A percentile compares a stretch with the other conserved stretches of the same genome.
phyloP scores from a whole-genome alignment of 345 rosid species.

The Moringa oleifera region DNA sequence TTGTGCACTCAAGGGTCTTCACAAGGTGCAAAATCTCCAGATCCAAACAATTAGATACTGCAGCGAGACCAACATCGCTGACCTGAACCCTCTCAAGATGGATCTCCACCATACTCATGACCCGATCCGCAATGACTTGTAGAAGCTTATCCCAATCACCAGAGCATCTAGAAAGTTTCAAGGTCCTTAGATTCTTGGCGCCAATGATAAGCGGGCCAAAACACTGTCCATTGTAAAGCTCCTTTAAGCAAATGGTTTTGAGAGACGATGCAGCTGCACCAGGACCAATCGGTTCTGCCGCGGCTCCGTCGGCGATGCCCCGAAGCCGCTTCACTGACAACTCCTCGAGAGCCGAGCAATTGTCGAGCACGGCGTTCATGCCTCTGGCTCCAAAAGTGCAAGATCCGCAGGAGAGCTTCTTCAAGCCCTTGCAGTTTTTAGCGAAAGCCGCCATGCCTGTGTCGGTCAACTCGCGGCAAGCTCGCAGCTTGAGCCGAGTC shows the following conservation, averaged over 20 bases:
- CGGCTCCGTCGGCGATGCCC: constrained; percentile 46
- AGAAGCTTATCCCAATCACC: constrained; percentile 73
- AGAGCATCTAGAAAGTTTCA: constrained; percentile 78
- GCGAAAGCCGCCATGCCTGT: constrained; percentile 64
- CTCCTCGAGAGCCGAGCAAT: constrained; percentile 65
- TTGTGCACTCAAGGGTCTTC: constrained; percentile 65
- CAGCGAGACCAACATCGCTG: constrained; percentile 48
- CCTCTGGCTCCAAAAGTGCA: constrained; percentile 81
- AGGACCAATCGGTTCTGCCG: constrained; percentile 53
- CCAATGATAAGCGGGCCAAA: constrained; percentile 63
- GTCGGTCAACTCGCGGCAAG: constrained; percentile 73
- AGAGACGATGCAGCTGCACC: constrained; percentile 54
- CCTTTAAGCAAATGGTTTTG: constrained; percentile 65
- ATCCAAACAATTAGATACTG: constrained; percentile 49
- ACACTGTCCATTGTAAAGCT: constrained; percentile 69
- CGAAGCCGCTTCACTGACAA: constrained; percentile 79
- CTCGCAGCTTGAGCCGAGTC: constrained; percentile 74
- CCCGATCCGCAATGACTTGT: constrained; percentile 35
- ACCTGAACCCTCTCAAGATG: constrained; percentile 72
- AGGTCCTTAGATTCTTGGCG: constrained; percentile 51
- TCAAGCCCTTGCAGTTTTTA: constrained; percentile 62
- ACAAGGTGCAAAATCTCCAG: constrained; percentile 72
- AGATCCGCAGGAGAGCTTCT: constrained; percentile 80
- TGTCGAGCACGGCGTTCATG: constrained; percentile 73
- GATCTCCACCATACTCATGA: constrained; percentile 46